phyloP scores from a whole-genome alignment of 163 green algal genomes.

The Volvox carteri region DNA sequence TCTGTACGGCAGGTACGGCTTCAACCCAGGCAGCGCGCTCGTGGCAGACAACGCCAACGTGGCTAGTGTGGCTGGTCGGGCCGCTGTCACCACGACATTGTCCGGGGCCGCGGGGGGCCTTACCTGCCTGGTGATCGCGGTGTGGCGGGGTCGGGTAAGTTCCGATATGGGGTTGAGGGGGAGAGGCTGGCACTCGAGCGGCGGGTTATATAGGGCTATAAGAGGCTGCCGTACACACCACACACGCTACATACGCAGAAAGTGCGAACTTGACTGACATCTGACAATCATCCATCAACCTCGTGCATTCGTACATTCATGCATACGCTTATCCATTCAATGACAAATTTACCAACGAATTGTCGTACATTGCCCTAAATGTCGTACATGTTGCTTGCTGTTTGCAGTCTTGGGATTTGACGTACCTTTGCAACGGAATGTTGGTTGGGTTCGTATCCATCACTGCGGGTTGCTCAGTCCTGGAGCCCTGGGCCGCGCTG shows the following conservation, averaged over 20 bases:
- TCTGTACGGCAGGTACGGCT: slow-evolving; percentile 81
- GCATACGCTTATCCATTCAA: too few relatives aligned
- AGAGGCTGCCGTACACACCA: too few relatives aligned
- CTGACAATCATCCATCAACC: too few relatives aligned
- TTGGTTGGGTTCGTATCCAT: slow-evolving; percentile 95
- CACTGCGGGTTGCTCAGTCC: slow-evolving; percentile 82
- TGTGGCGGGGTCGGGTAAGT: neutral
- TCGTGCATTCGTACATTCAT: too few relatives aligned
- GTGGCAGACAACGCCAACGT: slow-evolving; percentile 80
- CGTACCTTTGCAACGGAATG: slow-evolving; percentile 82
- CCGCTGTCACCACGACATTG: slow-evolving; percentile 93
- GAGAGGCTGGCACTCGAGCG: neutral
- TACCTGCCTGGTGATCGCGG: slow-evolving; percentile 76
- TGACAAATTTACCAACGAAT: too few relatives aligned
- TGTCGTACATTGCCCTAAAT: too few relatives aligned
- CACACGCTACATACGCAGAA: too few relatives aligned
- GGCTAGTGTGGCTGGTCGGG: slow-evolving; percentile 66
- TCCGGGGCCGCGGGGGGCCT: slow-evolving; percentile 84
- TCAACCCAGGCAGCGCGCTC: slow-evolving; percentile 90
- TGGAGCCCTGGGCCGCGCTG: slow-evolving; percentile 92
- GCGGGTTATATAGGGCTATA: too few relatives aligned
- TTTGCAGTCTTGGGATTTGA: slow-evolving; percentile 73
- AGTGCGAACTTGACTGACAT: too few relatives aligned
- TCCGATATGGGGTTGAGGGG: neutral
- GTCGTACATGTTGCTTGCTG: too few relatives aligned